Conservation (phyloP, 1,284 basidiomycete genomes). For the Ustilago curta region DNA sequence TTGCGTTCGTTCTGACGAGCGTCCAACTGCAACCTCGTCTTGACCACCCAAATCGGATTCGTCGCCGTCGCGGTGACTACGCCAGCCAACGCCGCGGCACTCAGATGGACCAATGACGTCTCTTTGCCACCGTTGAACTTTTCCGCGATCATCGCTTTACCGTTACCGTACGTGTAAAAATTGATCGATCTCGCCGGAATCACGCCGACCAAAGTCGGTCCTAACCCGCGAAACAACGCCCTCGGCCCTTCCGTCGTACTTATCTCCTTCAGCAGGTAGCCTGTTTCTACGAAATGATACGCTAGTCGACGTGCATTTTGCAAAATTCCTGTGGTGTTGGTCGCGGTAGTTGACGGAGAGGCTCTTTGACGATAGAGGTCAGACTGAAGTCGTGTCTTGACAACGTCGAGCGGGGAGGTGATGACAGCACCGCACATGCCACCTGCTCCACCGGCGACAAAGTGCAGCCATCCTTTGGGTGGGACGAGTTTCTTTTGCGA, state of each 20-base stretch:
- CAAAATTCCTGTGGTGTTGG: conserved; percentile 23
- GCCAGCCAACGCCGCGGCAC: conserved; percentile 83
- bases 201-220: conserved; percentile 92
- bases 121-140: conserved; percentile 83
- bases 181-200: conserved; percentile 92
- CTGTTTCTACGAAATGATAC: conserved; percentile 95
- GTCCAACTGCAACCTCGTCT: conserved; percentile 87
- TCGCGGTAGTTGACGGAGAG: conserved; percentile 9
- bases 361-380: conserved; percentile 78
- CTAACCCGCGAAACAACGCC: conserved; percentile 93
- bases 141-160: conserved; percentile 88
- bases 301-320: conserved; percentile 75
- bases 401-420: conserved; percentile 96
- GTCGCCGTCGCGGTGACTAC: conserved; percentile 88
- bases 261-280: conserved; percentile 77
- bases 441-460: conserved; percentile 76
- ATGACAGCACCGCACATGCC: conserved; percentile 98
- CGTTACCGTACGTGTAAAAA: conserved; percentile 98
- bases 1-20: conserved; percentile 37
- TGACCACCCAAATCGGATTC: conserved; percentile 99
- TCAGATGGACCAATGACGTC: conserved; percentile 85
- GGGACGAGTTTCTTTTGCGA: conserved; percentile 34
- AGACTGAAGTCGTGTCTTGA: conserved; percentile 96
- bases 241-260: conserved; percentile 84
- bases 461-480: conserved; percentile 70